These are phyloP conservation scores for Geoglossum cookeanum DNA, from an alignment of 2,329 filamentous ascomycete species.

Conservation along the genomic window DNA sequence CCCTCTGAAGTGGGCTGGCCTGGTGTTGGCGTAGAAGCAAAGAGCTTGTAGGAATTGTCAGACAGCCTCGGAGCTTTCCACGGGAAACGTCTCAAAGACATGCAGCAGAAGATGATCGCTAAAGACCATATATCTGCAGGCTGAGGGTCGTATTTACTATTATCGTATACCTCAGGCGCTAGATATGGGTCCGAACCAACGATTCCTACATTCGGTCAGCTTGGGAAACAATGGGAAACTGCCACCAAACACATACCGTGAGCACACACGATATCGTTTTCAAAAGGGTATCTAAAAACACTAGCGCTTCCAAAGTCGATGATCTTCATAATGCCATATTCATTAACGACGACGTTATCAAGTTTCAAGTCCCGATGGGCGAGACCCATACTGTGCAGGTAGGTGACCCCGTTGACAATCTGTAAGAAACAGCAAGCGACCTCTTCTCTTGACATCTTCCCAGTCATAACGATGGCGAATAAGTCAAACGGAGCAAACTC, in stretches of 20 bases:
- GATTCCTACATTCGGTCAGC: conserved; percentile 32
- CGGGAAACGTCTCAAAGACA: conserved; percentile 84
- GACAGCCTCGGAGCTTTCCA: conserved; percentile 89
- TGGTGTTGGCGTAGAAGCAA: conserved; percentile 67
- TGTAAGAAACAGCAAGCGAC: conserved; percentile 83
- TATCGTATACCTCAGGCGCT: conserved; percentile 89
- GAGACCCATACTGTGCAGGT: conserved; percentile 84
- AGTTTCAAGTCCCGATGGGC: conserved; percentile 91
- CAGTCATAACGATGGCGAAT: conserved; percentile 97
- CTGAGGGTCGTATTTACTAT: conserved; percentile 81
- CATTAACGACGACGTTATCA: conserved; percentile 94
- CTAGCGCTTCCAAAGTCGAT: conserved; percentile 97
- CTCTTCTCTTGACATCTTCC: conserved; percentile 86
- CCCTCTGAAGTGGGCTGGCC: conserved; percentile 21
- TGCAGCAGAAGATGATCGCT: conserved; percentile 97
- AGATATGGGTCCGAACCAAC: conserved; percentile 88
- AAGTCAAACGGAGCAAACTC: conserved; percentile 92
- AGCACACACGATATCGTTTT: conserved; percentile 66
- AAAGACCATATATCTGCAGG: conserved; percentile 95
- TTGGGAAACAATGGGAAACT: neutral
- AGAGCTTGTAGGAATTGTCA: conserved; percentile 90
- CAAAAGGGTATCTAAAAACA: conserved; percentile 94
- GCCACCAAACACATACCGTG: conserved; percentile 40
- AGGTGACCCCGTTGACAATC: conserved; percentile 84
- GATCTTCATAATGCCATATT: conserved; percentile 95